phyloP scores from a whole-genome alignment of 371 early-diverging fungal genomes.

The Apophysomyces ossiformis region DNA sequence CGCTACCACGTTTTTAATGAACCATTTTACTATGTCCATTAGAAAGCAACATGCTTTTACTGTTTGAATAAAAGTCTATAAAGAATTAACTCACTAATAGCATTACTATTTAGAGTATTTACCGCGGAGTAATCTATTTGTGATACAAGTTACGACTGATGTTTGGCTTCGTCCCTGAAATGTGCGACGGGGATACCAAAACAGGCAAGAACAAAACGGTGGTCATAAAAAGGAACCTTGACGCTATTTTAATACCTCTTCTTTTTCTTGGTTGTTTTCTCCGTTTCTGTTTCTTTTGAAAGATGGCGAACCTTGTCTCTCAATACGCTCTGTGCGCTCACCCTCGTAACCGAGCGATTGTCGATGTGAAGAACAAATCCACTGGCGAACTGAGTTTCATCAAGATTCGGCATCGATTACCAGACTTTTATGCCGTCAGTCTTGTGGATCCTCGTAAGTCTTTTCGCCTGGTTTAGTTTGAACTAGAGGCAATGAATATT shows the following conservation, averaged over 20 bases:
- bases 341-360: slow-evolving; percentile 43
- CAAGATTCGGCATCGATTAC: slow-evolving; percentile 46
- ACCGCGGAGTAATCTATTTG: slow-evolving; percentile 2
- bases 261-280: slow-evolving; percentile 15
- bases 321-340: slow-evolving; percentile 41
- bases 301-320: slow-evolving; percentile 36
- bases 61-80: too few species aligned
- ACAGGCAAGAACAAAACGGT: background rate
- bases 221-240: slow-evolving; percentile 8
- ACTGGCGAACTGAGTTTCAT: slow-evolving; percentile 41
- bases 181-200: background rate
- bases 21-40: slow-evolving; percentile 70
- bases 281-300: slow-evolving; percentile 12
- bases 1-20: slow-evolving; percentile 81
- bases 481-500: background rate
- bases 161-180: background rate
- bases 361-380: slow-evolving; percentile 43
- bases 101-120: slow-evolving; percentile 18
- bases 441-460: slow-evolving; percentile 42
- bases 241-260: slow-evolving; percentile 9
- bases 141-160: background rate
- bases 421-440: slow-evolving; percentile 49
- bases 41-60: background rate
- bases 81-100: too few species aligned
- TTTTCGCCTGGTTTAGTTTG: background rate